Evolutionary conservation across 2,329 filamentous ascomycete species (phyloP).

Genomic region (Diaporthe sp.): DNA sequence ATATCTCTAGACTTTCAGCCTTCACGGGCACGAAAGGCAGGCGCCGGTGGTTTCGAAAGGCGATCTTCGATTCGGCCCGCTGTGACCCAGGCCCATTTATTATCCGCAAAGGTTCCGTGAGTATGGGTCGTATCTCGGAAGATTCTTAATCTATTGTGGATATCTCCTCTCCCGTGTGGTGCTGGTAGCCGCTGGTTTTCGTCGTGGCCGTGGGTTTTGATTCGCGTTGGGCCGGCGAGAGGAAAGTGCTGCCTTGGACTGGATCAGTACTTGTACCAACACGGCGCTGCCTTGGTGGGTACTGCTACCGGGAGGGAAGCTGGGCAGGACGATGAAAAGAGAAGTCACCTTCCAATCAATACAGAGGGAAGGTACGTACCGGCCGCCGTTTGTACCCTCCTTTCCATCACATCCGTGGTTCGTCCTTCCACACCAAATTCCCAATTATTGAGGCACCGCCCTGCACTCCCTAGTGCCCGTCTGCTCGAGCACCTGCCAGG

Average conservation of each 20-base stretch:
- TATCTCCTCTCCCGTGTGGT: not conserved
- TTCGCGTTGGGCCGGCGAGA: not conserved
- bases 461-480: not conserved
- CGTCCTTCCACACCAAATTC: not conserved
- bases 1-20: not conserved
- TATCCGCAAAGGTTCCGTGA: constrained; percentile 15
- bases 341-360: constrained; percentile 2
- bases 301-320: constrained; percentile 10
- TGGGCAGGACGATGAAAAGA: not conserved
- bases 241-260: constrained; percentile 10
- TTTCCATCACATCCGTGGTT: not conserved
- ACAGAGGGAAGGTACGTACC: not conserved
- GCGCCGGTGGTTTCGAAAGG: not conserved
- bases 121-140: constrained; percentile 18
- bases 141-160: constrained; percentile 12
- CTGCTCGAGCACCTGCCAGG: not conserved
- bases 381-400: not conserved
- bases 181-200: not conserved
- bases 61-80: constrained; percentile 21
- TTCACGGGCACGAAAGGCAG: not conserved
- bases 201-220: not conserved
- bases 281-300: not conserved
- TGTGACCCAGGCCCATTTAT: constrained; percentile 24
- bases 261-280: constrained; percentile 17
- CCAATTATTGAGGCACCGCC: not conserved